Conservation (phyloP, 257 asterid genomes). For the Linaria vulgaris region DNA sequence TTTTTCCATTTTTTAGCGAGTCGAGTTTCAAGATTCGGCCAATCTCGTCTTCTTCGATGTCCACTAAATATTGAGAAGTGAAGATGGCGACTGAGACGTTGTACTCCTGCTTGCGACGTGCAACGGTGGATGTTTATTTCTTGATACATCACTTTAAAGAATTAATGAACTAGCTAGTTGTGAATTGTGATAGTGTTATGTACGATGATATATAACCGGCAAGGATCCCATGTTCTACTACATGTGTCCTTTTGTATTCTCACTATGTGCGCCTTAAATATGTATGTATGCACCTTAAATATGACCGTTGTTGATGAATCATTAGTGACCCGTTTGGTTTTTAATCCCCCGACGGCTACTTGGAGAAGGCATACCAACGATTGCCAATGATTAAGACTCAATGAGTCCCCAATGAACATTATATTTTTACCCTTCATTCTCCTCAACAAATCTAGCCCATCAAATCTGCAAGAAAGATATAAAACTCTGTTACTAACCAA, state of each 20-base stretch:
- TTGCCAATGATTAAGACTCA: constrained; percentile 53
- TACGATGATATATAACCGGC: too few relatives aligned
- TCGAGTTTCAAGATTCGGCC: constrained; percentile 52
- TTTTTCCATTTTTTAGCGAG: constrained; percentile 42
- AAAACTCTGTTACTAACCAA: too few relatives aligned
- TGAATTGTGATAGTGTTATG: neutral
- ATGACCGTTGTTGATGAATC: constrained; percentile 29
- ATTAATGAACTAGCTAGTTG: too few relatives aligned
- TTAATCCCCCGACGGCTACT: constrained; percentile 23
- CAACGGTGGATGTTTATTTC: too few relatives aligned
- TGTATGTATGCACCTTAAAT: constrained; percentile 33
- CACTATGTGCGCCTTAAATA: too few relatives aligned
- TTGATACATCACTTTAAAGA: too few relatives aligned
- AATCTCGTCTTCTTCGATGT: constrained; percentile 29
- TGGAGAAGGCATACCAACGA: constrained; percentile 56
- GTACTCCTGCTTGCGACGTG: constrained; percentile 63
- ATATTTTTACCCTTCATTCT: constrained; percentile 54
- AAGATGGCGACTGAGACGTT: constrained; percentile 35
- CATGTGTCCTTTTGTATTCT: too few relatives aligned
- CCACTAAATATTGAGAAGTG: constrained; percentile 53
- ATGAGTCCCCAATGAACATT: constrained; percentile 69
- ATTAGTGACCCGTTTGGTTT: constrained; percentile 14
- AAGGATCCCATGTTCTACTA: too few relatives aligned
- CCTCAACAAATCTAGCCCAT: constrained; percentile 42
- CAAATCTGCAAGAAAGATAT: constrained; percentile 54